Evolutionary conservation across 352 stramenopile genomes (phyloP).

Genomic region (Phytophthora meadii): DNA sequence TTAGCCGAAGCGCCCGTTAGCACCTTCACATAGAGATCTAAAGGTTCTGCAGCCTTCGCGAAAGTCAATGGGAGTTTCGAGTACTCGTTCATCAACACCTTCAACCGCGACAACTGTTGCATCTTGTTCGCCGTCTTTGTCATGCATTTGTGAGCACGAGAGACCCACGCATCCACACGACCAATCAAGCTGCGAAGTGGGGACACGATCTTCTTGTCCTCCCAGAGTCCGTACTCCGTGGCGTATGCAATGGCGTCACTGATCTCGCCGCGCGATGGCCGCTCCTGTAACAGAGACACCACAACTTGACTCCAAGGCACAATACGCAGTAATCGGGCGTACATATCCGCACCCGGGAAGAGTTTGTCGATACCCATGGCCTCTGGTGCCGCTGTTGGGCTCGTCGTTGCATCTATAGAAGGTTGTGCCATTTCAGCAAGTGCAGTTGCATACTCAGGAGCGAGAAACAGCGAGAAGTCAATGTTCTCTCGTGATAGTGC

Average conservation of each 20-base stretch:
- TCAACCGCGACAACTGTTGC: slow-evolving; percentile 69
- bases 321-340: slow-evolving; percentile 66
- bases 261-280: slow-evolving; percentile 69
- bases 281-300: slow-evolving; percentile 78
- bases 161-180: slow-evolving; percentile 84
- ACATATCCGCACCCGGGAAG: slow-evolving; percentile 75
- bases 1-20: slow-evolving; percentile 22
- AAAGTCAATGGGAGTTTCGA: slow-evolving; percentile 87
- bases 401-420: slow-evolving; percentile 13
- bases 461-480: slow-evolving; percentile 48
- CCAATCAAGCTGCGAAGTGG: slow-evolving; percentile 77
- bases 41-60: slow-evolving; percentile 34
- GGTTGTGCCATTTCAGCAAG: slow-evolving; percentile 41
- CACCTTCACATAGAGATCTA: slow-evolving; percentile 51
- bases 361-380: slow-evolving; percentile 55
- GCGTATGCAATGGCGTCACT: slow-evolving; percentile 71
- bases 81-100: slow-evolving; percentile 88
- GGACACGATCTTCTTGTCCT: slow-evolving; percentile 72
- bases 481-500: slow-evolving; percentile 44
- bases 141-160: slow-evolving; percentile 79
- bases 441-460: slow-evolving; percentile 51
- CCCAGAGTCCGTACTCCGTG: slow-evolving; percentile 65
- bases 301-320: slow-evolving; percentile 82
- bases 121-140: slow-evolving; percentile 63
- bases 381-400: not conserved